These are phyloP conservation scores for Bretziella fagacearum DNA, from an alignment of 2,329 filamentous ascomycete genomes.

Conservation along the genomic window DNA sequence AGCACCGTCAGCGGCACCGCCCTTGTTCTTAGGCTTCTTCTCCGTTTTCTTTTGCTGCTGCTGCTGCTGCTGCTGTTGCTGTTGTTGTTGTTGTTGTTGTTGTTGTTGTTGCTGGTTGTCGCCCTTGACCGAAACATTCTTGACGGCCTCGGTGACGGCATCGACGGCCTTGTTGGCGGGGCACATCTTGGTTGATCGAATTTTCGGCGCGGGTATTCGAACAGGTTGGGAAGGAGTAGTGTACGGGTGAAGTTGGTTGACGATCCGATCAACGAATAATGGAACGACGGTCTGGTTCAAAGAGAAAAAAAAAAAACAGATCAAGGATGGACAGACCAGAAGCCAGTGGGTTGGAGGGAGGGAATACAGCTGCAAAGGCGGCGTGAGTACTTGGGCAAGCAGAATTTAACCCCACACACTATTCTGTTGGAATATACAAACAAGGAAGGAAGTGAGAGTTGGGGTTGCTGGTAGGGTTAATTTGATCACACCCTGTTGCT, in stretches of 20 bases:
- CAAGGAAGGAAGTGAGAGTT: not conserved
- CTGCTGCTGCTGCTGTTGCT: no score
- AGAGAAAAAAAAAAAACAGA: not conserved
- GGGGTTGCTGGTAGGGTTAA: not conserved
- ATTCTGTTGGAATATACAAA: not conserved
- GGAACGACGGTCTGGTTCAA: not conserved
- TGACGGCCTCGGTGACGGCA: constrained; percentile 38
- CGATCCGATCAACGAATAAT: not conserved
- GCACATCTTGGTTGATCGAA: constrained; percentile 25
- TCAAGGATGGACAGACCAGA: not conserved
- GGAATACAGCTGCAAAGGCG: not conserved
- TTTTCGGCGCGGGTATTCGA: not conserved
- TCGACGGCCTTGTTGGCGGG: constrained; percentile 30
- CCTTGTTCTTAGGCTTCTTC: constrained; percentile 28
- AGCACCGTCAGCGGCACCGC: constrained; percentile 23
- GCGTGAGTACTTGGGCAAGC: not conserved
- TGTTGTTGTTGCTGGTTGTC: constrained; percentile 13
- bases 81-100: no score
- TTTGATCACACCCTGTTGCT: not conserved
- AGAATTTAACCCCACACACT: constrained; percentile 3
- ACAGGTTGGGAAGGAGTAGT: not conserved
- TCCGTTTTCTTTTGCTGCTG: constrained; percentile 19
- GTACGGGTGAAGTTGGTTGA: not conserved
- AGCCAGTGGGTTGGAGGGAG: not conserved
- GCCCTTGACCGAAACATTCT: constrained; percentile 40